phyloP scores from a whole-genome alignment of 208 protist genomes.

The Herpetomonas tarakana region DNA sequence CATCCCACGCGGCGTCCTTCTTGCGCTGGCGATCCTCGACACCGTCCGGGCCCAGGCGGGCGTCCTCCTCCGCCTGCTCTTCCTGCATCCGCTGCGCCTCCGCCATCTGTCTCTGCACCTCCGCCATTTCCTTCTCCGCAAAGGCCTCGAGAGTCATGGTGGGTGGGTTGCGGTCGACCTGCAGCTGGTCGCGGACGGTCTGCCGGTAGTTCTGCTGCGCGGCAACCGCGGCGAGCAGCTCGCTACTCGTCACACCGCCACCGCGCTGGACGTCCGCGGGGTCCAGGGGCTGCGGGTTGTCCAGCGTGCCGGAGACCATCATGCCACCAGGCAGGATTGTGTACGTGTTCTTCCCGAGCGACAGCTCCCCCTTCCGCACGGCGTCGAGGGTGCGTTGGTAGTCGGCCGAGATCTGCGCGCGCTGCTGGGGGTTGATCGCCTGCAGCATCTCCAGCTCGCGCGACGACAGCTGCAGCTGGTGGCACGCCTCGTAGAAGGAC shows the following conservation, averaged over 20 bases:
- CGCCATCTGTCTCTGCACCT: slow-evolving; percentile 72
- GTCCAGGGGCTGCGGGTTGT: slow-evolving; percentile 37
- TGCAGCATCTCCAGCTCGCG: slow-evolving; percentile 80
- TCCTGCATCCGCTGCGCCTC: slow-evolving; percentile 31
- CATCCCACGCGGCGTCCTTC: slow-evolving; percentile 64
- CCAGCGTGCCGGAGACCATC: slow-evolving; percentile 56
- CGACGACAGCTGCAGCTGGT: slow-evolving; percentile 71
- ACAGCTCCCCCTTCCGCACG: slow-evolving; percentile 64
- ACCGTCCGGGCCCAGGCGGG: slow-evolving; percentile 68
- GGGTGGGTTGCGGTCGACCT: slow-evolving; percentile 75
- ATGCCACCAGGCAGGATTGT: slow-evolving; percentile 81
- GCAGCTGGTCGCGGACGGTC: slow-evolving; percentile 67
- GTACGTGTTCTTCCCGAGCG: slow-evolving; percentile 75
- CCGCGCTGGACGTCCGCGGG: slow-evolving; percentile 3
- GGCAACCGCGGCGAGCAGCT: slow-evolving; percentile 21
- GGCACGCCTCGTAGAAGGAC: slow-evolving; percentile 75
- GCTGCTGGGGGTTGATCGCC: slow-evolving; percentile 49
- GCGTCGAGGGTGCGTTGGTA: slow-evolving; percentile 78
- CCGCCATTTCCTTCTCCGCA: slow-evolving; percentile 78
- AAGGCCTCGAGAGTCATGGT: slow-evolving; percentile 89
- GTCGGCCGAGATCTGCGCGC: slow-evolving; percentile 40
- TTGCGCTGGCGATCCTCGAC: slow-evolving; percentile 84
- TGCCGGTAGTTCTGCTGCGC: slow-evolving; percentile 57
- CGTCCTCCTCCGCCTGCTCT: slow-evolving; percentile 69
- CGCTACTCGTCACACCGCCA: slow-evolving; percentile 11